Percentiles rank a stretch among this genome's conserved stretches.
These are phyloP conservation scores for Fraxinus floribunda DNA, from an alignment of 305 asterid species.

Conservation along the genomic window DNA sequence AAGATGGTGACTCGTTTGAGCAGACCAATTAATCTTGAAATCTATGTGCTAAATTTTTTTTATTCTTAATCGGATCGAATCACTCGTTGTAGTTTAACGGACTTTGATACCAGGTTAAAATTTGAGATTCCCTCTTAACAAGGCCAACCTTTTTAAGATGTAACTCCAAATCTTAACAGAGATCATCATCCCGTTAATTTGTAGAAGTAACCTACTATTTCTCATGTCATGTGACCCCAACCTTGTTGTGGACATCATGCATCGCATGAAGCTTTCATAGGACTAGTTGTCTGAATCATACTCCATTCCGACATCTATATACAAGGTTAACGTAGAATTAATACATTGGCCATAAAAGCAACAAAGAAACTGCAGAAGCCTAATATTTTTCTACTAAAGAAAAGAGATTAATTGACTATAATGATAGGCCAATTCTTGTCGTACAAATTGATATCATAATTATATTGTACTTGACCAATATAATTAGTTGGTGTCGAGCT, in stretches of 20 bases:
- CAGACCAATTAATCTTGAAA: too few species aligned
- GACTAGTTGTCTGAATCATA: not conserved
- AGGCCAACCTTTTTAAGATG: too few species aligned
- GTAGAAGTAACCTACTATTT: not conserved
- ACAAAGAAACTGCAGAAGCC: not conserved
- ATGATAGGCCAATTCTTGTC: not conserved
- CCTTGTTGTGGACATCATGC: not conserved
- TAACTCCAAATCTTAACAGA: too few species aligned
- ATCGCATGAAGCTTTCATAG: not conserved
- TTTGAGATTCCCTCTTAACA: too few species aligned
- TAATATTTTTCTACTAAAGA: not conserved
- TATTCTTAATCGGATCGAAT: too few species aligned
- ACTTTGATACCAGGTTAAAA: too few species aligned
- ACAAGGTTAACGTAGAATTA: not conserved
- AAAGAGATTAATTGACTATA: not conserved
- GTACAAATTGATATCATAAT: not conserved
- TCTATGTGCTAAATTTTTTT: too few species aligned
- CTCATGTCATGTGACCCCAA: not conserved
- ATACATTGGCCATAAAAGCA: not conserved
- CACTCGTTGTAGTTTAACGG: too few species aligned
- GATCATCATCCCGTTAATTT: not conserved
- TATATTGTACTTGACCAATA: slow-evolving; percentile 22
- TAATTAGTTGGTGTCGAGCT: slow-evolving; percentile 11
- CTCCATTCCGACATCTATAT: not conserved
- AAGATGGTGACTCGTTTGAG: too few species aligned